A percentile compares a stretch with the other conserved stretches of the same genome.
phyloP scores from a whole-genome alignment of 2,329 filamentous ascomycete species.

The Macrophomina phaseolina region DNA sequence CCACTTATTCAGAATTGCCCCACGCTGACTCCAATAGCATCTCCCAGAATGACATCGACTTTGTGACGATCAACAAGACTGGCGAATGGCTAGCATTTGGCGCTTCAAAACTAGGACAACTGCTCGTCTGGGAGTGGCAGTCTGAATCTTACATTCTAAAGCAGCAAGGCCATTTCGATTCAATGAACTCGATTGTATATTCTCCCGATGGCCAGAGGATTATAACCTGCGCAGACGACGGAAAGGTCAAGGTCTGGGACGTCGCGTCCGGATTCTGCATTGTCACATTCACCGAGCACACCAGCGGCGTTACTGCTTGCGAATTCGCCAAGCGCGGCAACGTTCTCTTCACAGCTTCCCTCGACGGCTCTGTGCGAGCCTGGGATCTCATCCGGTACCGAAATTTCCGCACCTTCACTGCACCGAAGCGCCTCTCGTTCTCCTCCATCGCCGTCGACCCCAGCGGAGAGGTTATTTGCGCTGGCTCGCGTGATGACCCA shows the following conservation, averaged over 20 bases:
- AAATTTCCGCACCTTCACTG: conserved; percentile 97
- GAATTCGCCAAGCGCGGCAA: conserved; percentile 95
- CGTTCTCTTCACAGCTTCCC: conserved; percentile 91
- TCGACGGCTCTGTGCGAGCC: conserved; percentile 91
- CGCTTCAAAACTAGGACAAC: conserved; percentile 89
- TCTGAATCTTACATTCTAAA: conserved; percentile 99
- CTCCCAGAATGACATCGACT: conserved; percentile 95
- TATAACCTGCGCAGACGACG: conserved; percentile 92
- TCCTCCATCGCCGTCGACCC: conserved; percentile 96
- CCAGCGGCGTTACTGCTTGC: conserved; percentile 89
- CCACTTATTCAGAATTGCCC: neutral
- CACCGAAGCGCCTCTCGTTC: conserved; percentile 88
- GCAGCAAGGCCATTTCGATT: conserved; percentile 96
- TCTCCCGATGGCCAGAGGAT: conserved; percentile 92
- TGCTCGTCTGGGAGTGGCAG: conserved; percentile 99
- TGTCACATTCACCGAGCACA: conserved; percentile 97
- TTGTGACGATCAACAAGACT: conserved; percentile 89
- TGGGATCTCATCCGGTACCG: conserved; percentile 97
- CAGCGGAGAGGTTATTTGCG: conserved; percentile 93
- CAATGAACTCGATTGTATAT: conserved; percentile 91
- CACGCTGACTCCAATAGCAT: conserved; percentile 66
- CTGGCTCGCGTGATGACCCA: conserved; percentile 93
- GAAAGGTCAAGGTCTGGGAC: conserved; percentile 99
- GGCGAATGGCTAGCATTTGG: conserved; percentile 98
- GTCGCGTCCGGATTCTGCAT: conserved; percentile 96